These are phyloP conservation scores for Fomitopsis betulina DNA, from an alignment of 1,284 basidiomycete genomes.

Conservation along the genomic window DNA sequence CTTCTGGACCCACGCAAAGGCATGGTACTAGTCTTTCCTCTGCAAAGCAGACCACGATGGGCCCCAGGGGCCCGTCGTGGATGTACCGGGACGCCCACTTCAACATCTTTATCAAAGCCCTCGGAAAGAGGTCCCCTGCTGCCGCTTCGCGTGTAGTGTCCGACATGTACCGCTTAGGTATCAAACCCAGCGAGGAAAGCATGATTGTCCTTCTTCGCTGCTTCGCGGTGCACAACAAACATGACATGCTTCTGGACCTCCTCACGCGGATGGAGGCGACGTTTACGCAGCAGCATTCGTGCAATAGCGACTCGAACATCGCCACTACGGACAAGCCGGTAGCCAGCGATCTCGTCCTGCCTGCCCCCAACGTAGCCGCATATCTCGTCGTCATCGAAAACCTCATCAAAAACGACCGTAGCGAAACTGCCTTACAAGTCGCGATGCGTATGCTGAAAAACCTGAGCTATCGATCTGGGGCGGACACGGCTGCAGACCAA, in stretches of 20 bases:
- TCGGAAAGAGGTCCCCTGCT: slow-evolving; percentile 3
- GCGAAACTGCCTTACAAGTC: slow-evolving; percentile 21
- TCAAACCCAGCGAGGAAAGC: slow-evolving; percentile 20
- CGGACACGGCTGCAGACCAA: slow-evolving; percentile 6
- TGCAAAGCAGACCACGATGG: not conserved
- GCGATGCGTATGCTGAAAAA: slow-evolving; percentile 20
- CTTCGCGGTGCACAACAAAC: slow-evolving; percentile 21
- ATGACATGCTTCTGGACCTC: slow-evolving; percentile 11
- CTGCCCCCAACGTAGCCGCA: slow-evolving; percentile 14
- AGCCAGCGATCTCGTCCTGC: not conserved
- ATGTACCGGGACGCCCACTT: slow-evolving; percentile 23
- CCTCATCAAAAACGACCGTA: slow-evolving; percentile 20
- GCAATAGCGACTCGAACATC: not conserved
- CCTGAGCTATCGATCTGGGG: slow-evolving; percentile 16
- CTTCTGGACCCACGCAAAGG: not conserved
- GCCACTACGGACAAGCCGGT: not conserved
- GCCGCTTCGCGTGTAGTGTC: slow-evolving; percentile 20
- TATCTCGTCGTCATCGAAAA: slow-evolving; percentile 29
- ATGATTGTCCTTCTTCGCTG: slow-evolving; percentile 18
- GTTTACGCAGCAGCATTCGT: slow-evolving; percentile 12
- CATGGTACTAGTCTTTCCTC: too few species aligned
- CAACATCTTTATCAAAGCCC: slow-evolving; percentile 21
- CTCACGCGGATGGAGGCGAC: slow-evolving; percentile 5
- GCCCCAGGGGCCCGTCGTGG: slow-evolving; percentile 8
- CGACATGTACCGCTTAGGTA: slow-evolving; percentile 31